Evolutionary conservation across 768 basidiomycete genomes (phyloP), one percentile per base, ranked within the genome.

Genomic region (Amylocystis lapponica): DNA sequence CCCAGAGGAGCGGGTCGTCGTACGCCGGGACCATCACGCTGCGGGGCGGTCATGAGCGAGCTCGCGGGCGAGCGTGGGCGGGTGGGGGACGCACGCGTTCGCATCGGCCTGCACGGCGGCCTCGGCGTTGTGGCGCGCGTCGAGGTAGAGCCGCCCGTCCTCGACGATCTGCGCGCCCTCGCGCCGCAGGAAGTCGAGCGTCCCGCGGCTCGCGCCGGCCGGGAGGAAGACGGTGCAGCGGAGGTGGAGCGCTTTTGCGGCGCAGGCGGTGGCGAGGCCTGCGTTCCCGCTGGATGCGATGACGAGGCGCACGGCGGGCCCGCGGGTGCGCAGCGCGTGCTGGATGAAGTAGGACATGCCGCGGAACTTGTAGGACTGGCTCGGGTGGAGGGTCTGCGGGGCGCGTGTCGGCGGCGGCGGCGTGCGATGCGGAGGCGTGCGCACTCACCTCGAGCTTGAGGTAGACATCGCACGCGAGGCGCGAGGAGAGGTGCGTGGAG

Each of bases 281-380:
- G 83, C 87, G 55, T 89, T 88, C n/a, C 86, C 86, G 4, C 81
- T 75, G 0, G 86, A 89, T 0, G 86, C 84, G 39, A 81, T 76
- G 32, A 87, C 66, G 32, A 81, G 65, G 58, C 86, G 86, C 5
- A 79, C 66, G 22, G 59, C 55, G 11, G 70, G 57, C 0, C 86
- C 86, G 40, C 75, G 67, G 16, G 57, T 62, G 45, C 70, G 65
- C 41, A 70, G 69, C 16, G 73, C 74, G 23, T 69, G 65, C 51
- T 76, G 72, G 2, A 76, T 67, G 50, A 83, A 81, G 46, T 71
- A 68, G 16, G 83, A 81, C 26, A 87, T 69, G 5, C 84, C 84
- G 17, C 86, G 72, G 53, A 74, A 81, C 57, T 90, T 89, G 76
- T 85, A 89, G 2, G 86, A 87, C 48, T 82, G 71, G 0, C 77